phyloP scores from a whole-genome alignment of 345 rosid genomes.

The Populus alba region DNA sequence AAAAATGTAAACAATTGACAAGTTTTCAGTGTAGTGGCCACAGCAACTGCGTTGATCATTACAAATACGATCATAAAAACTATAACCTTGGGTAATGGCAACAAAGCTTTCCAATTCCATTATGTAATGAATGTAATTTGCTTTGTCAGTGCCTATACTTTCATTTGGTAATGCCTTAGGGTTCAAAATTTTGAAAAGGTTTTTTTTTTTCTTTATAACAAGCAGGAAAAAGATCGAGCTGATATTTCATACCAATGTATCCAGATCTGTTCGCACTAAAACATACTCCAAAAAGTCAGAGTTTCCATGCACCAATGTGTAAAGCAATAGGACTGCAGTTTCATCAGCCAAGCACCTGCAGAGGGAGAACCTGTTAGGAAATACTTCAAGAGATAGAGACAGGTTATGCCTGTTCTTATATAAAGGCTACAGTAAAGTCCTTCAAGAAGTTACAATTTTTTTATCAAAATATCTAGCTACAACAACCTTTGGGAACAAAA shows the following conservation, averaged over 20 bases:
- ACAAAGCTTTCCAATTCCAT: background rate
- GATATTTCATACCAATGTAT: slow-evolving; percentile 71
- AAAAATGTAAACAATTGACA: background rate
- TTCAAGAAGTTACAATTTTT: background rate
- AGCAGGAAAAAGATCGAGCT: slow-evolving; percentile 1
- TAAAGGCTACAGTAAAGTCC: background rate
- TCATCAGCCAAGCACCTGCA: slow-evolving; percentile 93
- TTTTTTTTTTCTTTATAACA: background rate
- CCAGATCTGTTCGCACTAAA: slow-evolving; percentile 92
- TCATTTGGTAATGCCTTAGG: background rate
- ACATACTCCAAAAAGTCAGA: slow-evolving; percentile 91
- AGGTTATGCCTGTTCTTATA: background rate
- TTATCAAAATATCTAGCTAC: background rate
- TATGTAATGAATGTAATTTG: background rate
- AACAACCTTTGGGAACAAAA: background rate
- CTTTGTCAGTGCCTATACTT: background rate
- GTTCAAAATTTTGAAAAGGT: background rate
- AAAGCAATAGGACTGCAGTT: slow-evolving; percentile 81
- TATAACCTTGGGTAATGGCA: background rate
- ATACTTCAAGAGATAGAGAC: background rate
- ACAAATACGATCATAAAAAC: background rate
- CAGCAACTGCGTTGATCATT: background rate
- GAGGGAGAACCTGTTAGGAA: slow-evolving; percentile 14
- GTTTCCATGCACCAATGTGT: slow-evolving; percentile 88
- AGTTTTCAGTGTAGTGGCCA: background rate